These are phyloP conservation scores for Deakozyma indianensis DNA, from an alignment of 805 yeast species.

Conservation along the genomic window DNA sequence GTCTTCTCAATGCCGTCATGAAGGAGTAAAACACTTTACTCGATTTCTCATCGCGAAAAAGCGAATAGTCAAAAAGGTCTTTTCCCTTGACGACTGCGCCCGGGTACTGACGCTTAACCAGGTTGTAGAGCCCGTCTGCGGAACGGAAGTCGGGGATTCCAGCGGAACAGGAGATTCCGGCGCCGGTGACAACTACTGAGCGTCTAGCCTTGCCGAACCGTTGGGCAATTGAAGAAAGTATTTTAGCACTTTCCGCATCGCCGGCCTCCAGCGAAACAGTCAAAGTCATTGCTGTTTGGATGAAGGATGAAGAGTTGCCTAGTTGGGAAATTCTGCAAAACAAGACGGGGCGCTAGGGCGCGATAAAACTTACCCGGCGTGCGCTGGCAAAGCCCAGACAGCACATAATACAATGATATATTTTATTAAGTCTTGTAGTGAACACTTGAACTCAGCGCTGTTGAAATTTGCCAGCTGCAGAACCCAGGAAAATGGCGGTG, in stretches of 20 bases:
- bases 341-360: no score
- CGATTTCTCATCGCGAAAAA: constrained; percentile 56
- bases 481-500: constrained; percentile 19
- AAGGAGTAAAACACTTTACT: constrained; percentile 70
- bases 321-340: no score
- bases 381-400: no score
- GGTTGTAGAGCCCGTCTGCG: constrained; percentile 63
- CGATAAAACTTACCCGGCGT: no score
- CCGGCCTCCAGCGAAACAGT: neutral
- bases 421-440: no score
- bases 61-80: constrained; percentile 77
- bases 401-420: no score
- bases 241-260: neutral
- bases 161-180: constrained; percentile 93
- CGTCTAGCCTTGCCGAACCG: constrained; percentile 33
- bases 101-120: constrained; percentile 51
- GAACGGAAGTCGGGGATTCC: constrained; percentile 95
- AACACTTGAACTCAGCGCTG: no score
- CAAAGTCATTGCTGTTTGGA: no score
- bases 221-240: constrained; percentile 24
- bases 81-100: constrained; percentile 60
- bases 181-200: constrained; percentile 73
- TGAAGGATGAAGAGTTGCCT: no score
- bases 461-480: no score
- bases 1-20: constrained; percentile 65